Evolutionary conservation across 1,284 basidiomycete genomes (phyloP).

Genomic region (Trichosporon sp.): DNA sequence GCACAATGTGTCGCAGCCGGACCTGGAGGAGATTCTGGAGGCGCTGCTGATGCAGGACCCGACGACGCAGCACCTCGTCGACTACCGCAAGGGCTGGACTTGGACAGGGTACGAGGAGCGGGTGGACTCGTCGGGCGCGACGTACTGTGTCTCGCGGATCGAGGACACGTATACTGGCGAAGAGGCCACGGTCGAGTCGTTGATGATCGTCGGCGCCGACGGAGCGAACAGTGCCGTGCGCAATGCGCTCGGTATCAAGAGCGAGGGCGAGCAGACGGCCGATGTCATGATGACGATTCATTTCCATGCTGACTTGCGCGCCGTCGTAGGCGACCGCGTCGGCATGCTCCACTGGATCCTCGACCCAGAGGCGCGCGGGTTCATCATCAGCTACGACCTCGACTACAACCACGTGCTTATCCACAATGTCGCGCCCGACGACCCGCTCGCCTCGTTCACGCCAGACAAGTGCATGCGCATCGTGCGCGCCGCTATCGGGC

Average conservation of each 20-base stretch:
- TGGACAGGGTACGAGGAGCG: constrained; percentile 21
- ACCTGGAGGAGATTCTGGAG: constrained; percentile 21
- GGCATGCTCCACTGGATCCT: constrained; percentile 31
- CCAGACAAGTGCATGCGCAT: constrained; percentile 24
- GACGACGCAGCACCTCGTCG: constrained; percentile 7
- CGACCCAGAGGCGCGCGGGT: constrained; percentile 24
- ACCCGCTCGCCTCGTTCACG: constrained; percentile 20
- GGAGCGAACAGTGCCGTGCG: constrained; percentile 26
- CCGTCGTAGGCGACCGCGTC: constrained; percentile 21
- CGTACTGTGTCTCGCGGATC: constrained; percentile 15
- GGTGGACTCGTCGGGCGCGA: constrained; percentile 9
- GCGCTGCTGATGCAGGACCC: constrained; percentile 14
- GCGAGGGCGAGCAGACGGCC: constrained; percentile 26
- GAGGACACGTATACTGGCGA: constrained; percentile 27
- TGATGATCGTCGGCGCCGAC: constrained; percentile 23
- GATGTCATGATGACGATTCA: constrained; percentile 28
- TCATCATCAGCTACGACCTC: constrained; percentile 29
- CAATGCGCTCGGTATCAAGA: constrained; percentile 17
- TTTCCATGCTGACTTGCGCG: constrained; percentile 24
- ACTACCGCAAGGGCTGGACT: constrained; percentile 25
- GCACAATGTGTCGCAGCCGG: constrained; percentile 30
- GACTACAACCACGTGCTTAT: constrained; percentile 27
- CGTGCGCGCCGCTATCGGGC: constrained; percentile 21
- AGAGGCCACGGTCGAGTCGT: constrained; percentile 13
- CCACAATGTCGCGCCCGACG: constrained; percentile 22